A percentile compares a stretch with the other conserved stretches of the same genome.
Evolutionary conservation across 2,329 filamentous ascomycete genomes (phyloP).

Genomic region (Colletotrichum tamarilloi): DNA sequence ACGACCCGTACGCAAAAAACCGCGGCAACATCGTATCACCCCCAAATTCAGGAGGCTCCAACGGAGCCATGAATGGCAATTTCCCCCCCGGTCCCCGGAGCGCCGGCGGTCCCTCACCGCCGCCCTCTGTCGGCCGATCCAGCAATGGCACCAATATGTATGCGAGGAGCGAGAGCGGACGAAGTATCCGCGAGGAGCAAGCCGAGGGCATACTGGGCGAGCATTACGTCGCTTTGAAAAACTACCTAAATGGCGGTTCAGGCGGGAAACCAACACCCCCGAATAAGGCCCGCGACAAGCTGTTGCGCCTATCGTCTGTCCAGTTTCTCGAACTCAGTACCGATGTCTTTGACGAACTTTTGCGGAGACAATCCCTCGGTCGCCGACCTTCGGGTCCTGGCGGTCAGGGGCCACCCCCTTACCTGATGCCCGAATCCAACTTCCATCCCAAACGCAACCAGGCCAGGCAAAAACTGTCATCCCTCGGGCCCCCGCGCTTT

Average conservation of each 20-base stretch:
- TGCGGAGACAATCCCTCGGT: constrained; percentile 81
- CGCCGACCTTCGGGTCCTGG: constrained; percentile 63
- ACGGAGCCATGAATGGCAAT: constrained; percentile 67
- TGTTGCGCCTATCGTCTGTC: constrained; percentile 86
- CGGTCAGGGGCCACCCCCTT: constrained; percentile 71
- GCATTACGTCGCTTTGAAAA: constrained; percentile 84
- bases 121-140: constrained; percentile 86
- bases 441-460: constrained; percentile 99
- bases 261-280: constrained; percentile 79
- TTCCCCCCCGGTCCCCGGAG: constrained; percentile 67
- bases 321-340: constrained; percentile 98
- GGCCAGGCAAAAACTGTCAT: constrained; percentile 94
- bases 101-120: constrained; percentile 79
- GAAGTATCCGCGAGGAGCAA: constrained; percentile 69
- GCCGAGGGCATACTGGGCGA: constrained; percentile 75
- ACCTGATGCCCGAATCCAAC: constrained; percentile 83
- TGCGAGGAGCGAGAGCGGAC: constrained; percentile 73
- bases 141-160: constrained; percentile 82
- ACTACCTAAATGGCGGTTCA: constrained; percentile 81
- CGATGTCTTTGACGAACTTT: constrained; percentile 95
- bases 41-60: constrained; percentile 73
- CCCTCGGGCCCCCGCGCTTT: constrained; percentile 87
- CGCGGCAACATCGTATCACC: constrained; percentile 74
- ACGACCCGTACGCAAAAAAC: constrained; percentile 64
- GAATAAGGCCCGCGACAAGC: constrained; percentile 94